A percentile compares a stretch with the other conserved stretches of the same genome.
Evolutionary conservation across 1,284 basidiomycete genomes (phyloP).

Genomic region (Laetiporus sulphureus): DNA sequence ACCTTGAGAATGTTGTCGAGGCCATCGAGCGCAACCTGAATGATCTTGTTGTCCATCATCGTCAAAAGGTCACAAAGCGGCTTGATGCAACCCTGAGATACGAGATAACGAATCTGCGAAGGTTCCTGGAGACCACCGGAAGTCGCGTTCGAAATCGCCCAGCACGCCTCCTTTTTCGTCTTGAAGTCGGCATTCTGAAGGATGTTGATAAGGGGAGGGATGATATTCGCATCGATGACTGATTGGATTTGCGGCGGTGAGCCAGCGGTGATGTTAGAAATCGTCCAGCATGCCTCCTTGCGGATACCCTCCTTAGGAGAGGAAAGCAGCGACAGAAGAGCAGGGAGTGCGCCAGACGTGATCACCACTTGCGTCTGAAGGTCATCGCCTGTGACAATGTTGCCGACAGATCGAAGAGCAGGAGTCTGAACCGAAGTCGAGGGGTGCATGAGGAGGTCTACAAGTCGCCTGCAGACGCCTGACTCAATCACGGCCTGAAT

Average conservation of each 20-base stretch:
- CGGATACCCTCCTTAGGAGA: slow-evolving; percentile 95
- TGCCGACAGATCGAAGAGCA: slow-evolving; percentile 94
- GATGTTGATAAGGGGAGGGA: slow-evolving; percentile 98
- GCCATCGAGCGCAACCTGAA: slow-evolving; percentile 95
- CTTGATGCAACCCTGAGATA: slow-evolving; percentile 97
- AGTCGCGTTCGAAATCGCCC: slow-evolving; percentile 99
- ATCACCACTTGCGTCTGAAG: slow-evolving; percentile 98
- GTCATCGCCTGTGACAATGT: slow-evolving; percentile 98
- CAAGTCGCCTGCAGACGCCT: slow-evolving; percentile 94
- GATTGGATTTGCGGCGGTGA: slow-evolving; percentile 95
- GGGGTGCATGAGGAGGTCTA: slow-evolving; percentile 95
- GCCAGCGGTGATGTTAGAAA: slow-evolving; percentile 98
- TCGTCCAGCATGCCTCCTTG: slow-evolving; percentile 99
- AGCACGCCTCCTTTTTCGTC: slow-evolving; percentile 99
- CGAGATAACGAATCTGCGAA: slow-evolving; percentile 96
- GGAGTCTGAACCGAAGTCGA: slow-evolving; percentile 99
- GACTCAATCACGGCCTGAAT: slow-evolving; percentile 99
- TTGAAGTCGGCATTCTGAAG: slow-evolving; percentile 98
- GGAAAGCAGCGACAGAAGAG: slow-evolving; percentile 86
- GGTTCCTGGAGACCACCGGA: slow-evolving; percentile 97
- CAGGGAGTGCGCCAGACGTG: slow-evolving; percentile 91
- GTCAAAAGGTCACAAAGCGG: slow-evolving; percentile 94
- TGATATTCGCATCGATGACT: slow-evolving; percentile 83
- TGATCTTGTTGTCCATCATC: slow-evolving; percentile 99
- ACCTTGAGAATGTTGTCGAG: slow-evolving; percentile 99